Evolutionary conservation across 148 eudicot genomes (phyloP), one percentile per base, ranked within the genome.

Genomic region (Vaccinium macrocarpon): DNA sequence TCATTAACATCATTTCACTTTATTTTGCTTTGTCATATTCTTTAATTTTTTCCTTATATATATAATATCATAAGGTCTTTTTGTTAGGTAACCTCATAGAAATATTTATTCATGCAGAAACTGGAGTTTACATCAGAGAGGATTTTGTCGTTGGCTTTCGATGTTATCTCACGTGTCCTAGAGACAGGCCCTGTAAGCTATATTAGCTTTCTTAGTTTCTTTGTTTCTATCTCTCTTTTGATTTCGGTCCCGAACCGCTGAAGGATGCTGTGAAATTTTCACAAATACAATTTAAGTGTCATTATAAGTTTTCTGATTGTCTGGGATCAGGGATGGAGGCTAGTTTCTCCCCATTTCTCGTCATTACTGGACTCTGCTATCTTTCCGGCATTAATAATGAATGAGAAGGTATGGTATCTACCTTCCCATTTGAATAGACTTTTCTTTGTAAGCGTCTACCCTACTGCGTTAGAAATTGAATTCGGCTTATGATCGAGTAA

Each of bases 151-250:
- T 88, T 91, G 86, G 92, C 97, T 42, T 92, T 94, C 86, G 97
- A 94, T 83, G 94, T 91, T 84, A 87, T 94, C 79, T 92, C 97
- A 51, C 95, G 89, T 83, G 87, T 94, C 53, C 90, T 94, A 61
- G 95, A 94, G 91, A 92, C 95, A 51, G 95, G 97, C 55, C 94
- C 95, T 8, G 95, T 94, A 88, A 94, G 95, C 86, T 86, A 38
- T 50, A 25, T 68, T 64, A 29, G 11, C 81, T 73, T 55, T 50
- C 25, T 56, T 71, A 49, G 18, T 62, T 38, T 1, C 46, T 13
- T n/a, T 16, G 29, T 82, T 51, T 16, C 11, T 42, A 56, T 74
- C 32, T 21, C 21, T 56, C 76, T 35, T 32, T 49, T 74, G 75
- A 32, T 74, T 38, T 74, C 61, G 55, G 81, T 32, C 75, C 66